Evolutionary conservation across 2,329 filamentous ascomycete genomes (phyloP).

Genomic region (Diaporthe sp.): DNA sequence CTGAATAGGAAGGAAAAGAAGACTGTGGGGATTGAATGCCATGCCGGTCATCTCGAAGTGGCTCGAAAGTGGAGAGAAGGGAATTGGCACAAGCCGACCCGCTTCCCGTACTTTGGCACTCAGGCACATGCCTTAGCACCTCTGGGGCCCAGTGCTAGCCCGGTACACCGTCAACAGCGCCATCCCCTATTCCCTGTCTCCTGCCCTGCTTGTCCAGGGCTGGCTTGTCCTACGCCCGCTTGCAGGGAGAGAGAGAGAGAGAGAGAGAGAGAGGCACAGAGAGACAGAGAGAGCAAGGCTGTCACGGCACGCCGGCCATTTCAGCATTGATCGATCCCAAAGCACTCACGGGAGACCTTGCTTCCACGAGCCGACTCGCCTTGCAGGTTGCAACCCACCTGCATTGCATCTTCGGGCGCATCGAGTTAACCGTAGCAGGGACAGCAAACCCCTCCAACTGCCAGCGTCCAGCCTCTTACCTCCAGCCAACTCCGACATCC

Average conservation of each 20-base stretch:
- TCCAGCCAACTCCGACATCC: neutral
- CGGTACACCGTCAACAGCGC: neutral
- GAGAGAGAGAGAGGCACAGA: neutral
- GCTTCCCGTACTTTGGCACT: conserved; percentile 27
- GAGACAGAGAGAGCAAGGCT: conserved; percentile 18
- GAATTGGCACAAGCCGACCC: conserved; percentile 31
- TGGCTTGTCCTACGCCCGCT: conserved; percentile 19
- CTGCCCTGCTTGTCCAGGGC: conserved; percentile 25
- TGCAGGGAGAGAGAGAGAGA: conserved; percentile 11
- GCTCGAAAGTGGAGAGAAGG: conserved; percentile 30
- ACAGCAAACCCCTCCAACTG: conserved; percentile 7
- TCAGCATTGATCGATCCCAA: conserved; percentile 20
- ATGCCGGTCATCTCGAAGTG: conserved; percentile 28
- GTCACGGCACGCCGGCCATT: conserved; percentile 30
- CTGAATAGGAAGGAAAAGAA: conserved; percentile 28
- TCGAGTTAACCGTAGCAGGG: neutral
- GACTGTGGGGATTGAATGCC: conserved; percentile 26
- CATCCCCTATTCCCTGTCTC: conserved; percentile 30
- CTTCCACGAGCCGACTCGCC: conserved; percentile 7
- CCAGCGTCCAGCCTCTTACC: conserved; percentile 3
- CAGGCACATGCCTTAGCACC: conserved; percentile 19
- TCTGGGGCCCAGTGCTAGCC: neutral
- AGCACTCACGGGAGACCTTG: conserved; percentile 18
- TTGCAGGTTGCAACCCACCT: neutral
- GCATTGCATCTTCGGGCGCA: conserved; percentile 10